These are phyloP conservation scores for Maudiozyma barnettii DNA, from an alignment of 805 yeast genomes.

Conservation along the genomic window DNA sequence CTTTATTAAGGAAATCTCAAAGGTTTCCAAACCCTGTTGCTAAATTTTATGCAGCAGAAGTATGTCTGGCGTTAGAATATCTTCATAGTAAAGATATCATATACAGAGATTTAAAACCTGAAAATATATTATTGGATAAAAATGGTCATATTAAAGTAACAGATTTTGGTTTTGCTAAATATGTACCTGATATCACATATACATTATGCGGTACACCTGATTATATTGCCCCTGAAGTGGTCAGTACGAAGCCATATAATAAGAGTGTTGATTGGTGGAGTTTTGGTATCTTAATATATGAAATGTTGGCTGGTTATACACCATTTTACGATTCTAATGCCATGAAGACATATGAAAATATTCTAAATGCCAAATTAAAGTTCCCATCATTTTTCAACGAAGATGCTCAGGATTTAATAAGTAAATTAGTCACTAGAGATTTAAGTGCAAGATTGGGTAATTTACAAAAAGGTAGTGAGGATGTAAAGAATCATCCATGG, in stretches of 20 bases:
- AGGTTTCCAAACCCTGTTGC: conserved; percentile 95
- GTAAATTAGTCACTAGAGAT: conserved; percentile 68
- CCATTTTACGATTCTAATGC: conserved; percentile 90
- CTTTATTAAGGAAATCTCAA: conserved; percentile 74
- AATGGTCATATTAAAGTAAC: conserved; percentile 87
- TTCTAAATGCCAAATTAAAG: conserved; percentile 62
- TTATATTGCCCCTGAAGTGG: conserved; percentile 92
- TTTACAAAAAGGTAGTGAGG: conserved; percentile 72
- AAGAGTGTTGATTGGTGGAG: conserved; percentile 98
- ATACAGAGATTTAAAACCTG: conserved; percentile 88
- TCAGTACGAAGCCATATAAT: conserved; percentile 85
- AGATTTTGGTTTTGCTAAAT: conserved; percentile 94
- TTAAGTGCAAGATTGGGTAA: conserved; percentile 78
- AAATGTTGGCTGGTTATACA: conserved; percentile 91
- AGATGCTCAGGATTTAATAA: conserved; percentile 65
- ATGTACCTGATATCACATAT: conserved; percentile 81
- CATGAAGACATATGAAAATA: conserved; percentile 88
- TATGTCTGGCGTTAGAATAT: conserved; percentile 72
- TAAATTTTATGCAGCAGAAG: conserved; percentile 91
- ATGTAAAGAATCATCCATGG: conserved; percentile 83
- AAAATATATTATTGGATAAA: conserved; percentile 75
- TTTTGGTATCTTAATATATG: conserved; percentile 79
- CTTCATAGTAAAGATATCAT: conserved; percentile 77
- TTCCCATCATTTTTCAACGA: conserved; percentile 70
- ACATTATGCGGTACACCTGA: conserved; percentile 93